A percentile compares a stretch with the other conserved stretches of the same genome.
Conservation (phyloP, 140 eudicot species). For the Ambrosia hybrid region DNA sequence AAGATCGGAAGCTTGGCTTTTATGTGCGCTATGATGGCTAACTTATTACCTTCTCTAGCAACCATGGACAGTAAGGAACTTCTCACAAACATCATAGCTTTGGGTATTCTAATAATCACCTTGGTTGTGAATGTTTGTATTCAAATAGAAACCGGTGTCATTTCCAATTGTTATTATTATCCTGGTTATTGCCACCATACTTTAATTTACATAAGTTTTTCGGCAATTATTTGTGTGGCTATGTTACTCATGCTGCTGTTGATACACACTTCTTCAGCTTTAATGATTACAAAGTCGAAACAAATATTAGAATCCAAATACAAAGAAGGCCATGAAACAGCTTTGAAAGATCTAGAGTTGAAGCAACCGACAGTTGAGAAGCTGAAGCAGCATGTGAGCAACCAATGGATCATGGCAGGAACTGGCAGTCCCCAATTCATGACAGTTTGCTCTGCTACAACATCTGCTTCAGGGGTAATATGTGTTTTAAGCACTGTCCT, state of each 20-base stretch:
- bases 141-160: not conserved
- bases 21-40: too few species aligned
- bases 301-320: constrained; percentile 23
- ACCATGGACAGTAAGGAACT: too few species aligned
- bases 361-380: not conserved
- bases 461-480: too few species aligned
- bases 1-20: too few species aligned
- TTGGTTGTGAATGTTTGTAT: not conserved
- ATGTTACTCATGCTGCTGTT: not conserved
- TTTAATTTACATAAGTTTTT: too few species aligned
- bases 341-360: not conserved
- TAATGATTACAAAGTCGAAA: constrained; percentile 26
- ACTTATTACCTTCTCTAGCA: too few species aligned
- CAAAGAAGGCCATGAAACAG: constrained; percentile 4
- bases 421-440: not conserved
- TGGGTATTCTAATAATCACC: constrained; percentile 11
- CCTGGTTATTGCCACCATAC: too few species aligned
- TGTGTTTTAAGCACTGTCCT: too few species aligned
- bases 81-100: not conserved
- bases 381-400: constrained; percentile 19
- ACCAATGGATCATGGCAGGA: constrained; percentile 31
- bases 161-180: too few species aligned
- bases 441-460: constrained; percentile 24
- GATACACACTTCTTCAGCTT: constrained; percentile 22
- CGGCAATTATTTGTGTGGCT: too few species aligned